These are phyloP conservation scores for Aspergillus neoniger DNA, from an alignment of 2,329 filamentous ascomycete species.

Conservation along the genomic window DNA sequence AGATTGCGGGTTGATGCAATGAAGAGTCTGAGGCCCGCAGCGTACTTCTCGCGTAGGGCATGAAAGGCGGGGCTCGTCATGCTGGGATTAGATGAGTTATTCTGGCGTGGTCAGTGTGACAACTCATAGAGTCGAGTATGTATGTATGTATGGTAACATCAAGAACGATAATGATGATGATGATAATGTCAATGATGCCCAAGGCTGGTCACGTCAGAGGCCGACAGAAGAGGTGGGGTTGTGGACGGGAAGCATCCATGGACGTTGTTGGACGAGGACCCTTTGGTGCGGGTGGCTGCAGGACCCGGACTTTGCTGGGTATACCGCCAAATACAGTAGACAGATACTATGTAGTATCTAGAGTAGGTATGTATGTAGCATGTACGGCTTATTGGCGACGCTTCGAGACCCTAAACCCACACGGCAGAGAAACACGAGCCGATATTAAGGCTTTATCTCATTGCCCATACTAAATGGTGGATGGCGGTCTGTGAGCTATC, in stretches of 20 bases:
- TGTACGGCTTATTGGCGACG: neutral
- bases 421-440: neutral
- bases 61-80: constrained; percentile 25
- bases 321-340: neutral
- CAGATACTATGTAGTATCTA: neutral
- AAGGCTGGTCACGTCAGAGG: constrained; percentile 2
- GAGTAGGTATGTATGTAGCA: neutral
- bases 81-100: neutral
- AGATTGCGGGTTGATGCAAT: constrained; percentile 40
- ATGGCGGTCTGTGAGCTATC: constrained; percentile 1
- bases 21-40: constrained; percentile 47
- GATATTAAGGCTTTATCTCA: constrained; percentile 4
- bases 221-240: constrained; percentile 1
- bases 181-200: neutral
- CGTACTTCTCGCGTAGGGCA: constrained; percentile 41
- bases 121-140: neutral
- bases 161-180: too few relatives aligned
- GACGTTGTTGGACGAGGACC: neutral
- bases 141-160: too few relatives aligned
- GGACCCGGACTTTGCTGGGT: neutral
- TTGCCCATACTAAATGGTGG: neutral
- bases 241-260: constrained; percentile 2
- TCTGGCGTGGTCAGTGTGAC: neutral
- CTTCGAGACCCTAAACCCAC: neutral
- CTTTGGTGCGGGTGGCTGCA: constrained; percentile 5